Conservation (phyloP, 345 rosid genomes). For the Iberis pinnata region DNA sequence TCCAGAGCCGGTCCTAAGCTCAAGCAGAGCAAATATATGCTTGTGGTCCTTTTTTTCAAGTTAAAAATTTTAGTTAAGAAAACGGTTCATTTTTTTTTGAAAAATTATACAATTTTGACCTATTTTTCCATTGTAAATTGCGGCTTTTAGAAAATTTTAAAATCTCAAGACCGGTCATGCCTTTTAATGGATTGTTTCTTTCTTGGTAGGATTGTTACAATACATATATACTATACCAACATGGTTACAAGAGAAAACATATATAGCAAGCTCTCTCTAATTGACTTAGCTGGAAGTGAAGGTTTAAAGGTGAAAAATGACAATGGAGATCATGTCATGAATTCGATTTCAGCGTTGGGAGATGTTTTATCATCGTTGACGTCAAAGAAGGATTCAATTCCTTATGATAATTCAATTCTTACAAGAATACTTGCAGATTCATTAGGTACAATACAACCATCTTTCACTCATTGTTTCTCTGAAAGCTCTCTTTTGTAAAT, state of each 20-base stretch:
- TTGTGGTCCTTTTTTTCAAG: too few relatives aligned
- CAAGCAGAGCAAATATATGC: too few relatives aligned
- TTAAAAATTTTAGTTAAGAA: too few relatives aligned
- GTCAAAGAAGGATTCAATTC: conserved; percentile 62
- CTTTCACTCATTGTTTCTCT: neutral
- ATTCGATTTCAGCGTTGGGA: conserved; percentile 91
- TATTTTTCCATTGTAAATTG: too few relatives aligned
- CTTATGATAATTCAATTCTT: conserved; percentile 80
- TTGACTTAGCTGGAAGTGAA: conserved; percentile 96
- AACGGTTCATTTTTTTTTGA: too few relatives aligned
- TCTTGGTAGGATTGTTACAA: conserved; percentile 56
- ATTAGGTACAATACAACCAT: conserved; percentile 40
- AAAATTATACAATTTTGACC: too few relatives aligned
- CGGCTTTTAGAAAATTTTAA: too few relatives aligned
- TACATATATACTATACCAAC: conserved; percentile 77
- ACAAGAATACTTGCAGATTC: conserved; percentile 83
- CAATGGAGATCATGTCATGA: conserved; percentile 90
- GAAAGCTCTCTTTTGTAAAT: conserved; percentile 5
- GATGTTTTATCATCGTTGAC: conserved; percentile 89
- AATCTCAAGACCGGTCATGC: too few relatives aligned
- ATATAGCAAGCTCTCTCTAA: conserved; percentile 88
- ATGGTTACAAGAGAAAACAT: conserved; percentile 68
- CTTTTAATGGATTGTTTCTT: conserved; percentile 28
- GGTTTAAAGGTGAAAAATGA: conserved; percentile 63
- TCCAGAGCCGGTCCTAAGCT: too few relatives aligned